Evolutionary conservation across 306 rosid species (phyloP).

Genomic region (Hippophae rhamnoides): DNA sequence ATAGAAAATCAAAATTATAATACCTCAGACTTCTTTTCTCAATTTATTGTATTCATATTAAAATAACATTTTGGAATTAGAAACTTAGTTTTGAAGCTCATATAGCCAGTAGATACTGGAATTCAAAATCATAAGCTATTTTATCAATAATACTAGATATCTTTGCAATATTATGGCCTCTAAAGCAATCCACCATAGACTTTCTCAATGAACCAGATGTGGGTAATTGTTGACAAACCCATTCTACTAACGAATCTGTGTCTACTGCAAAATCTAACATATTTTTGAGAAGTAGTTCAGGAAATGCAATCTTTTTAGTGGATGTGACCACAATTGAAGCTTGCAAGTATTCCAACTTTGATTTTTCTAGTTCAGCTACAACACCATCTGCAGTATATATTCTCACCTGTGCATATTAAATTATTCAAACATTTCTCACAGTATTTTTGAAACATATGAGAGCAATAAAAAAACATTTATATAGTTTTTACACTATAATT

Average conservation of each 20-base stretch:
- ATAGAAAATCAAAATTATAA: too few relatives aligned
- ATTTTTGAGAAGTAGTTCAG: slow-evolving; percentile 59
- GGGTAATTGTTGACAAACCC: slow-evolving; percentile 86
- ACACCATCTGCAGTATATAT: slow-evolving; percentile 71
- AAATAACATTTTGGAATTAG: too few relatives aligned
- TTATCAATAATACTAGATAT: slow-evolving; percentile 44
- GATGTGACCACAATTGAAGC: slow-evolving; percentile 67
- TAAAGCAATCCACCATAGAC: slow-evolving; percentile 81
- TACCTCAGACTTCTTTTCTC: too few relatives aligned
- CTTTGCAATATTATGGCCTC: slow-evolving; percentile 38
- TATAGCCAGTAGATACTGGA: slow-evolving; percentile 68
- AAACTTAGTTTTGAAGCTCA: slow-evolving; percentile 5
- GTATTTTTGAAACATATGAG: too few relatives aligned
- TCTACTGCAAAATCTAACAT: slow-evolving; percentile 59
- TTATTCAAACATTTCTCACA: too few relatives aligned
- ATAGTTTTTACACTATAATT: too few relatives aligned
- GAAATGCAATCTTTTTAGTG: slow-evolving; percentile 60
- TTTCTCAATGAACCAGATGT: slow-evolving; percentile 77
- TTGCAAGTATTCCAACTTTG: slow-evolving; percentile 79
- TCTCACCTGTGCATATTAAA: slow-evolving; percentile 43
- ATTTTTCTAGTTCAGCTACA: slow-evolving; percentile 55
- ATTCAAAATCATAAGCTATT: slow-evolving; percentile 73
- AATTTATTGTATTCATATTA: too few relatives aligned
- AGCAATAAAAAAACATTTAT: too few relatives aligned
- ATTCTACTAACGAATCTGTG: slow-evolving; percentile 55